These are phyloP conservation scores for Plectosphaerella plurivora DNA, from an alignment of 2,329 filamentous ascomycete genomes.

Conservation along the genomic window DNA sequence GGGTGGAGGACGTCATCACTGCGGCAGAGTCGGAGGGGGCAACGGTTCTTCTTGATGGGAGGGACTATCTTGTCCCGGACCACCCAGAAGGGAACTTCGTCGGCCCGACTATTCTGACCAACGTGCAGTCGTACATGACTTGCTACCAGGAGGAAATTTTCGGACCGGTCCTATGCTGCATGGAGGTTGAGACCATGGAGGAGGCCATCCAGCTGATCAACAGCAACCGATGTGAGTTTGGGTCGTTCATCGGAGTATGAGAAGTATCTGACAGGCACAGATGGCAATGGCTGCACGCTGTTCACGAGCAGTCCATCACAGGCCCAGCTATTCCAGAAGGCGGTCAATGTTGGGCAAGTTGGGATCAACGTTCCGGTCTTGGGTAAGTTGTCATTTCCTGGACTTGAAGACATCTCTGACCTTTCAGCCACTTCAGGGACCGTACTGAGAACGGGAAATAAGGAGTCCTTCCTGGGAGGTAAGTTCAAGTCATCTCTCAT, in stretches of 20 bases:
- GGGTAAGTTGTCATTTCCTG: constrained; percentile 12
- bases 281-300: constrained; percentile 28
- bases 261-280: constrained; percentile 10
- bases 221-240: not conserved
- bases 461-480: not conserved
- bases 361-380: constrained; percentile 20
- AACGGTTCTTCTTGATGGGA: constrained; percentile 15
- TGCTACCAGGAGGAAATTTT: constrained; percentile 93
- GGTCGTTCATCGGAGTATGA: not conserved
- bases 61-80: constrained; percentile 12
- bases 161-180: constrained; percentile 60
- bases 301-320: constrained; percentile 25
- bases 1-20: constrained; percentile 15
- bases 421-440: not conserved
- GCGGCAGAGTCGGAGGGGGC: constrained; percentile 17
- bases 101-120: constrained; percentile 84
- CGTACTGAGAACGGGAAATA: not conserved
- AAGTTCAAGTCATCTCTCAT: not conserved
- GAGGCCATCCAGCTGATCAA: constrained; percentile 27
- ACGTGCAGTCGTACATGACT: constrained; percentile 79
- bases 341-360: constrained; percentile 19
- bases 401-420: not conserved
- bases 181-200: constrained; percentile 25
- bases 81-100: constrained; percentile 69
- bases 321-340: constrained; percentile 24